Base-by-base conservation (phyloP, 257 asterid genomes). In the Nicotiana benthamiana region DNA sequence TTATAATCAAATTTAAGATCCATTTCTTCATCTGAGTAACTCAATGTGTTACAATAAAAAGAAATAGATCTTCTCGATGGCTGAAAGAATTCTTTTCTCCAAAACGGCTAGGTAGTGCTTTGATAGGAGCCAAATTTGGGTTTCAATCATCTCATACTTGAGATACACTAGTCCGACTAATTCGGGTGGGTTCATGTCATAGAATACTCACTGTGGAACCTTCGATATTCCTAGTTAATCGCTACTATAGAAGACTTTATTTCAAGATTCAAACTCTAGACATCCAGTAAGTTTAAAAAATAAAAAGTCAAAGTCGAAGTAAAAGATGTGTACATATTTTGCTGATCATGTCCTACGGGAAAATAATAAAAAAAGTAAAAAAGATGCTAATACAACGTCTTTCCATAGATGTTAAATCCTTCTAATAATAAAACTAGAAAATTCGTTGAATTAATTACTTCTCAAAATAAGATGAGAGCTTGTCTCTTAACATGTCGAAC, bases 401-500 rank as follows among this genome's bases (percentile, higher is more conserved):
- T 22, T 43, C 13, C 2, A 72, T 3, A 22, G 20, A 36, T 36
- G 20, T 32, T 34, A 1, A 66, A 66, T 66, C 46, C 0, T 28
- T 30, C 48, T 30, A 8, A 64, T 24, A 64, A 65, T 36, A 3
- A 20, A 72, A 13, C 60, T 48, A 48, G 43, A 36, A 46, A 74
- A 74, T 13, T 74, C 16, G 15, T 22, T 74, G 3, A 24, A 15
- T n/a, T 74, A 74, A 74, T 48, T 15, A 68, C 30, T 74, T 48
- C 24, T 48, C 79, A 24, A 74, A 74, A 48, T 48, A 74, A 13
- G 24, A 13, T 48, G 61, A 74, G 4, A 74, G 61, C 3, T 48
- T 74, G 79, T 26, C 79, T 74, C 79, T 74, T 48, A 74, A 48
- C 79, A 24, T 74, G 61, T 48, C 79, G 15, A 74, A 9, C 6